These are phyloP conservation scores for Pyrenula massariospora DNA, from an alignment of 495 filamentous ascomycete genomes.

Conservation along the genomic window DNA sequence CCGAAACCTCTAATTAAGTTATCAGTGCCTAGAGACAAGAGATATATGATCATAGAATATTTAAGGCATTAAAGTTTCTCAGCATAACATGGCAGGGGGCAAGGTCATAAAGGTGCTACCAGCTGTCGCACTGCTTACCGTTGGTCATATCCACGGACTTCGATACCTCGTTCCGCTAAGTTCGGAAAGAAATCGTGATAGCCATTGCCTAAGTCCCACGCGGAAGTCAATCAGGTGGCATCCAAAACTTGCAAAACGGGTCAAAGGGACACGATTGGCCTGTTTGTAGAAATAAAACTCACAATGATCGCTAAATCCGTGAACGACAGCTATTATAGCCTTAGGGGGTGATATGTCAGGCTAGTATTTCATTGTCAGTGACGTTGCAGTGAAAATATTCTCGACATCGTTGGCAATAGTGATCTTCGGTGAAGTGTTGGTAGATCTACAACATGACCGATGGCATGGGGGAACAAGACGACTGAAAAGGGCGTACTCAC, in stretches of 20 bases:
- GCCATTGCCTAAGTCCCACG: slow-evolving; percentile 35
- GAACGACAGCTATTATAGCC: slow-evolving; percentile 66
- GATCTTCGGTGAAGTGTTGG: too few relatives aligned
- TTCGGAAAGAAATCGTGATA: slow-evolving; percentile 57
- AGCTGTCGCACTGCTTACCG: slow-evolving; percentile 27
- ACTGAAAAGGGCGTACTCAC: slow-evolving; percentile 30
- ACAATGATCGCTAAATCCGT: slow-evolving; percentile 81
- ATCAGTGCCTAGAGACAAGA: not conserved
- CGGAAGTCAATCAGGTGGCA: not conserved
- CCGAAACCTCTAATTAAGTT: slow-evolving; percentile 37
- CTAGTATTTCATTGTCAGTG: slow-evolving; percentile 11
- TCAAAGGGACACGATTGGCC: too few relatives aligned
- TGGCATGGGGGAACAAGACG: not conserved
- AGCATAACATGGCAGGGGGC: too few relatives aligned
- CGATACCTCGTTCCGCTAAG: slow-evolving; percentile 61
- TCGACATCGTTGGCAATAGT: too few relatives aligned
- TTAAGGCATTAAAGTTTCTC: too few relatives aligned
- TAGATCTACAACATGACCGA: not conserved
- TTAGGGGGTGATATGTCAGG: slow-evolving; percentile 31
- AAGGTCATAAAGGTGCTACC: too few relatives aligned
- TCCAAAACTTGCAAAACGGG: not conserved
- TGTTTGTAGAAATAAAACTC: too few relatives aligned
- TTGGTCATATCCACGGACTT: slow-evolving; percentile 68
- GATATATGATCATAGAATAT: too few relatives aligned
- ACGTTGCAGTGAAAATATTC: not conserved